Base-by-base conservation (phyloP, 352 stramenopile species). In the Phytophthora niederhauseri region DNA sequence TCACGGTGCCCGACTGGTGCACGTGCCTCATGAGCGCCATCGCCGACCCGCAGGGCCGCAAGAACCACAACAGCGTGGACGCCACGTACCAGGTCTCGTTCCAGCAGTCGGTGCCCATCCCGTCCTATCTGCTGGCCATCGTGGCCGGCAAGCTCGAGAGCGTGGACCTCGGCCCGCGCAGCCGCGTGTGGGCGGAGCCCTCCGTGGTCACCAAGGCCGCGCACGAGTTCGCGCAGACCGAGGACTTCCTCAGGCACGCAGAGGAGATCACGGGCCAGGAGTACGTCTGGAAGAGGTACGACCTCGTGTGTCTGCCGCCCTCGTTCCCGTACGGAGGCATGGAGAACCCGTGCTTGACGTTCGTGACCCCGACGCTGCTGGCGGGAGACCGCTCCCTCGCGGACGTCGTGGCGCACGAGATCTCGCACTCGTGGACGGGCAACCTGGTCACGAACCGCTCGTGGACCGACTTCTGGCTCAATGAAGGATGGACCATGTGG, bases 381-480 rank as follows among this genome's bases (percentile, higher is more conserved):
- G 95, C 97, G 2, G 96, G 96, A 9, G 97, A 99, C 72, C 82
- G 88, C 8, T 98, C 92, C 36, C 81, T 99, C 1, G 97, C 96
- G 0, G 95, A 98, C 67, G 97, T 99, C 0, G 96, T 99, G 6
- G 97, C 97, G 2, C 98, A 99, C 79, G 98, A 99, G 73, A 98
- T 99, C 66, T 78, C 92, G 17, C 97, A 99, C 75, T 96, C 75
- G 51, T 99, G 97, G 97, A 98, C 94, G 0, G 97, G 97, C 5
- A 99, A 99, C 78, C 69, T 99, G 6, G 92, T 99, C 14, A 99
- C 97, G 8, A 99, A 99, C 85, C 80, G 81, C 59, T 98, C 91
- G 55, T 99, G 91, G 89, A 89, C 89, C 19, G 90, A 99, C 74
- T 99, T 99, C 75, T 99, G 97, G 97, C 78, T 99, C n/a, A 99